Evolutionary conservation across 169 alveolate genomes (phyloP).

Genomic region (Plasmodium adleri): DNA sequence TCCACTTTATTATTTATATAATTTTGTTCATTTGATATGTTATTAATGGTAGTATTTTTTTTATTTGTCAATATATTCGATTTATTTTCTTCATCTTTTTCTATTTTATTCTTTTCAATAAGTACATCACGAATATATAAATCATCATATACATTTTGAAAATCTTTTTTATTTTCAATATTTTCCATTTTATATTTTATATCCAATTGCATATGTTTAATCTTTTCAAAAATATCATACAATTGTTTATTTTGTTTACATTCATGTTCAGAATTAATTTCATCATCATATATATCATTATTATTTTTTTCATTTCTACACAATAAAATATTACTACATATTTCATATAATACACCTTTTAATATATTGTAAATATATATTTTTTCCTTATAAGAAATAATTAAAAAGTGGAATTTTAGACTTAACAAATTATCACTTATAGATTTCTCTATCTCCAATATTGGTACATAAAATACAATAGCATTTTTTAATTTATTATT

Average conservation of each 20-base stretch:
- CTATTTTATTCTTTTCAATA: conserved; percentile 1
- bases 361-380: conserved; percentile 28
- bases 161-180: conserved; percentile 21
- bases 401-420: conserved; percentile 15
- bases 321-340: background rate
- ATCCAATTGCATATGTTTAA: conserved; percentile 5
- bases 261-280: background rate
- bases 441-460: conserved; percentile 65
- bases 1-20: conserved; percentile 4
- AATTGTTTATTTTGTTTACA: background rate
- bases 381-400: conserved; percentile 14
- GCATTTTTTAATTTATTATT: conserved; percentile 45
- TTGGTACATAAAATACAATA: conserved; percentile 57
- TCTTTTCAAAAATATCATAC: conserved; percentile 8
- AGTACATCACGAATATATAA: conserved; percentile 55
- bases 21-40: background rate
- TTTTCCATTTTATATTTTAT: conserved; percentile 31
- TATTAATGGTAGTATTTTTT: background rate
- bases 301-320: background rate
- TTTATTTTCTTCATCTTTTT: background rate
- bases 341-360: conserved; percentile 28
- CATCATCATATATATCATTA: background rate
- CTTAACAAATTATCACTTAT: conserved; percentile 50
- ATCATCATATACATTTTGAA: conserved; percentile 41
- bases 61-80: background rate